These are phyloP conservation scores for Giardia muris DNA, from an alignment of 208 protist genomes.

Conservation along the genomic window DNA sequence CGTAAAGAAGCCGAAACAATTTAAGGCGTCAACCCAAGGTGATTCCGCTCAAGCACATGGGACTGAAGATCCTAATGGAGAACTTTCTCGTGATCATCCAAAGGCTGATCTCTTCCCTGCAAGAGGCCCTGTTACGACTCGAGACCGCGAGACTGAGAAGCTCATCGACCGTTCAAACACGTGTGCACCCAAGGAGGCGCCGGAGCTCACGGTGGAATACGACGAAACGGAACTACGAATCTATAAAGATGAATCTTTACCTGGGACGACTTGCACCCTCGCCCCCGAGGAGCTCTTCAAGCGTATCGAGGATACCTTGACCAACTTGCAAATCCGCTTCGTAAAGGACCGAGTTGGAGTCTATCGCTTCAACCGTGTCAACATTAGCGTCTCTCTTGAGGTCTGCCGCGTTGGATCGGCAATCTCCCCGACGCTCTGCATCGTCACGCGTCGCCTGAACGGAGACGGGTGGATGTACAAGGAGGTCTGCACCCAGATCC, in stretches of 20 bases:
- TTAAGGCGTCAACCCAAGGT: background rate
- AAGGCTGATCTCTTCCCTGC: background rate
- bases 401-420: background rate
- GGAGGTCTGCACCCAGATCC: background rate
- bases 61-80: background rate
- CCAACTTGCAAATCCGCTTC: conserved; percentile 11
- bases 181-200: background rate
- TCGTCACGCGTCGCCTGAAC: background rate
- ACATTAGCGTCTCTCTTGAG: background rate
- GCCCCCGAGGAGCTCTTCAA: background rate
- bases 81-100: background rate
- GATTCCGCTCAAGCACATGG: background rate
- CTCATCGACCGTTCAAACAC: background rate
- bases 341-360: background rate
- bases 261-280: background rate
- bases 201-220: background rate
- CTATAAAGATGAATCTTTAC: background rate
- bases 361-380: background rate
- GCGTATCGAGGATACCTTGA: background rate
- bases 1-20: background rate
- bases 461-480: conserved; percentile 14
- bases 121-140: background rate
- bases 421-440: background rate
- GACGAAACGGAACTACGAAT: background rate
- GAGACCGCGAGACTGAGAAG: background rate